Evolutionary conservation across 2,329 filamentous ascomycete species (phyloP), one percentile per base, ranked within the genome.

Genomic region (Aspergillus viridinutans): DNA sequence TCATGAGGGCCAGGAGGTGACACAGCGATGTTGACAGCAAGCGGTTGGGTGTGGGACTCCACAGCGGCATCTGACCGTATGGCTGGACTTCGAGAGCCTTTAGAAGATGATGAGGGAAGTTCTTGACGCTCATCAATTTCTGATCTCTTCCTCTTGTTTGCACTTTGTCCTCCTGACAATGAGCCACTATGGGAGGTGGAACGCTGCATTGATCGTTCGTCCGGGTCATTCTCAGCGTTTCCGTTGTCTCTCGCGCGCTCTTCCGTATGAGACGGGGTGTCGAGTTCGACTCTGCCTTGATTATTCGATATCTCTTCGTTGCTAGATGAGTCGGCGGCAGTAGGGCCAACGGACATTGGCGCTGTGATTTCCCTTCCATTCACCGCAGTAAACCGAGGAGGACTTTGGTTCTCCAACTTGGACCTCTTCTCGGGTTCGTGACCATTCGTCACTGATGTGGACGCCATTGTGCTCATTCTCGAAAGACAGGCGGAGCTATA

Each of bases 61-160:
- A 61, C 52, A 43, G 55, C 51, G 10, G 74, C 77, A 45, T 75
- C 76, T 57, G 66, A 71, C 58, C 59, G 70, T 61, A 68, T 71
- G 59, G 65, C 72, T 60, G 75, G 76, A 67, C 64, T 76, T 65
- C 58, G 69, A 50, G 70, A 74, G 74, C 66, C 63, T 74, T 64
- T 60, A 66, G 58, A 69, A 67, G 52, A 64, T 59, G 35, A 65
- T 72, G 54, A 74, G 68, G 52, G 64, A 61, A 59, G 63, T 57
- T 59, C 68, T 63, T 63, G 64, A 43, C 67, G 72, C 55, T 86
- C 86, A 40, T 78, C 72, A 5, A 88, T 90, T 49, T 80, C 76
- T 6, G 89, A 90, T 58, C 89, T 83, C 73, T 91, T 93, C 57
- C 81, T 73, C 63, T 81, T 82, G 66, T 85, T 84, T 73, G 43